Evolutionary conservation across 371 early-diverging fungal genomes (phyloP).

Genomic region (Coemansia sp.): DNA sequence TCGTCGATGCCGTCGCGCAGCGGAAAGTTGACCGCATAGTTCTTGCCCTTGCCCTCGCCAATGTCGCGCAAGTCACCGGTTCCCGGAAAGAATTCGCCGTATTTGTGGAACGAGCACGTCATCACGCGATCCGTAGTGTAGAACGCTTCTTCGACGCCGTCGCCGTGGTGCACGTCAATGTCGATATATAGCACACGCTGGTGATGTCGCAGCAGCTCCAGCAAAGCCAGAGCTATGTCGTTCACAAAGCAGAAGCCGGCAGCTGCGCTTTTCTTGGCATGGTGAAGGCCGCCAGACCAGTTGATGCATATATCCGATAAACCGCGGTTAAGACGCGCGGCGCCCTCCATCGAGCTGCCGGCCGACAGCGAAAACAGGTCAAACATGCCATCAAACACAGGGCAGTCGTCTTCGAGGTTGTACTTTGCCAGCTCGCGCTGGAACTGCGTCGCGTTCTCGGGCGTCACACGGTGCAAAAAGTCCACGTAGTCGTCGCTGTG

Average conservation of each 20-base stretch:
- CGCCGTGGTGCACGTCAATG: slow-evolving; percentile 99
- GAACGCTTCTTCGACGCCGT: slow-evolving; percentile 99
- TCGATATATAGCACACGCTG: slow-evolving; percentile 98
- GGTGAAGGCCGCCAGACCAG: slow-evolving; percentile 99
- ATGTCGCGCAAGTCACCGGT: slow-evolving; percentile 93
- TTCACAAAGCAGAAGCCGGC: slow-evolving; percentile 99
- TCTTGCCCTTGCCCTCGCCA: slow-evolving; percentile 85
- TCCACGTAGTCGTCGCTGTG: slow-evolving; percentile 99
- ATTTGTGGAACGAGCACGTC: slow-evolving; percentile 99
- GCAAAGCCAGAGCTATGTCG: slow-evolving; percentile 98
- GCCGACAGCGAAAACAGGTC: slow-evolving; percentile 95
- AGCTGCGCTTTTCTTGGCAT: slow-evolving; percentile 96
- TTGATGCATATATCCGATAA: slow-evolving; percentile 97
- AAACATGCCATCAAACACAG: slow-evolving; percentile 95
- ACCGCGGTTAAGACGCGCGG: slow-evolving; percentile 86
- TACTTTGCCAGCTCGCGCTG: slow-evolving; percentile 53
- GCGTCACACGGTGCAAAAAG: slow-evolving; percentile 93
- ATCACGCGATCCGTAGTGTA: slow-evolving; percentile 99
- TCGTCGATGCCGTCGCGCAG: slow-evolving; percentile 98
- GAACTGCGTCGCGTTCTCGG: slow-evolving; percentile 64
- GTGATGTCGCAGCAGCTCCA: slow-evolving; percentile 92
- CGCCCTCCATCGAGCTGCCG: slow-evolving; percentile 96
- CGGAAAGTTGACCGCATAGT: slow-evolving; percentile 98
- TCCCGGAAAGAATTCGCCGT: slow-evolving; percentile 99
- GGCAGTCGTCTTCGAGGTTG: slow-evolving; percentile 94